phyloP scores from a whole-genome alignment of 2,329 filamentous ascomycete species.

The Fusarium globosum region DNA sequence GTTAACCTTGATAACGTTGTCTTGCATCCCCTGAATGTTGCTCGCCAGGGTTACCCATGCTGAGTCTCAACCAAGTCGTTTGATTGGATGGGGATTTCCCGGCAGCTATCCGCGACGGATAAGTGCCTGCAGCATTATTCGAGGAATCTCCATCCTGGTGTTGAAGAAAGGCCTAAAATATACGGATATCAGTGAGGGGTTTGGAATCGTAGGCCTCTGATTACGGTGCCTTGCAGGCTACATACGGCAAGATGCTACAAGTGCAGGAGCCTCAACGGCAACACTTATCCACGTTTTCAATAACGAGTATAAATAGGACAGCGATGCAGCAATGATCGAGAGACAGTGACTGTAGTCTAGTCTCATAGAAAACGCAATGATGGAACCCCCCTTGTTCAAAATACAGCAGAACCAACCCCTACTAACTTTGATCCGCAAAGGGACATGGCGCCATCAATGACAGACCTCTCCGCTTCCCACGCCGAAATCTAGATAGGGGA shows the following conservation, averaged over 20 bases:
- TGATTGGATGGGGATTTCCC: slow-evolving; percentile 27
- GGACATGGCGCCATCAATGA: slow-evolving; percentile 16
- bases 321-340: slow-evolving; percentile 12
- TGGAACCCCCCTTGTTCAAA: slow-evolving; percentile 1
- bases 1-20: slow-evolving; percentile 25
- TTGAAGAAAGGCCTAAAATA: slow-evolving; percentile 2
- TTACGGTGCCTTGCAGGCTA: slow-evolving; percentile 4
- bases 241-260: neutral
- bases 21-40: slow-evolving; percentile 16
- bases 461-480: neutral
- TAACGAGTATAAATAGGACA: neutral
- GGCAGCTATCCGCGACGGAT: slow-evolving; percentile 25
- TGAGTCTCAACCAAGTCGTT: neutral
- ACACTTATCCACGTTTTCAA: neutral
- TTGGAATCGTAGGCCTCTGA: neutral
- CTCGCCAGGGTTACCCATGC: slow-evolving; percentile 20
- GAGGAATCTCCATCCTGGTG: neutral
- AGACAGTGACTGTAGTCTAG: neutral
- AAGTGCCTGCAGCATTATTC: slow-evolving; percentile 23
- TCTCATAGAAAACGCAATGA: neutral
- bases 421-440: slow-evolving; percentile 15
- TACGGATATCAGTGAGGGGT: neutral
- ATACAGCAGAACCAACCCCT: slow-evolving; percentile 3
- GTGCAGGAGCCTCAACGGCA: neutral
- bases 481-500: slow-evolving; percentile 7